Evolutionary conservation across 169 alveolate genomes (phyloP), one percentile per base, ranked within the genome.

Genomic region (Cryptosporidium andersoni): DNA sequence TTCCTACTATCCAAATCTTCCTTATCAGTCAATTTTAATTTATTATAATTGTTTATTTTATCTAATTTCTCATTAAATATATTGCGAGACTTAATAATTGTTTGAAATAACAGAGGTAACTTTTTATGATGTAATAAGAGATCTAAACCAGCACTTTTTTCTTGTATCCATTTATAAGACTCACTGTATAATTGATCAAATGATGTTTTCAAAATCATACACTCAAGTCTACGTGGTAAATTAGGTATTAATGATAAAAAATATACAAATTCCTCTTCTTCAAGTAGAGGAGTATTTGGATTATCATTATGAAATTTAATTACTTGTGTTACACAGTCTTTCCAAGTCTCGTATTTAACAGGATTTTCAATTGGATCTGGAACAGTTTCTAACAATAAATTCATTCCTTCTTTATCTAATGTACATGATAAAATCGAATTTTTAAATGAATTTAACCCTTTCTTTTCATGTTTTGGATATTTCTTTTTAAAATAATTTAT

Each of bases 191-290:
- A 49, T 6, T 74, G 85, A 1, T 74, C 85, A 74, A 74, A 74
- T 2, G 85, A 74, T 25, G 85, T 58, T 40, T 68, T 74, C 16
- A 74, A 49, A 56, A 74, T 74, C 85, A 74, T 74, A 45, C 85
- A 74, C 36, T 74, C 85, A 49, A 74, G 85, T 37, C 85, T 74
- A 16, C 55, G 55, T 11, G 85, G 48, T 16, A 74, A 16, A 14
- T 74, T 74, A 34, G 85, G 85, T 43, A 74, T 74, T 34, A 58
- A 43, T 4, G 85, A 74, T n/a, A 74, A 58, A 48, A 74, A 74
- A 51, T 74, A 74, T 40, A 74, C 85, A 74, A 74, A 74, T 51
- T 74, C 85, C 49, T 74, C 85, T 34, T 74, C 85, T 36, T 74
- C 85, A 56, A 74, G 62, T 34, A 74, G 11, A 2, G 85, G 36